Evolutionary conservation across 2,329 filamentous ascomycete species (phyloP).

Genomic region (Diaporthe ilicicola): DNA sequence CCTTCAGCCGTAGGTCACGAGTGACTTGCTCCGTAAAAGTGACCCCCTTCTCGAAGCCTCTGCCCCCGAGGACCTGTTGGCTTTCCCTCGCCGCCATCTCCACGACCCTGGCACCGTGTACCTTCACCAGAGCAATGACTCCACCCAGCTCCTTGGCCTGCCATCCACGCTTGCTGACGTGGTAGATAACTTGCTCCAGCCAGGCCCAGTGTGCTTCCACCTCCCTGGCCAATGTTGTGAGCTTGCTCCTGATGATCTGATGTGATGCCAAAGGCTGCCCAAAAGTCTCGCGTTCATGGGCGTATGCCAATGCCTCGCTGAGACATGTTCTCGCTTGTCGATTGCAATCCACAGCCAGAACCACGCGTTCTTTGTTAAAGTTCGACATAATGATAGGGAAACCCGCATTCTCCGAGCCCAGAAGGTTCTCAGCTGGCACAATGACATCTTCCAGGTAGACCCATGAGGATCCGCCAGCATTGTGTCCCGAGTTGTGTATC

Average conservation of each 20-base stretch:
- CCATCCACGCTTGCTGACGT: conserved; percentile 48
- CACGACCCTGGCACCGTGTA: conserved; percentile 57
- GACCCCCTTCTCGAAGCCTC: conserved; percentile 58
- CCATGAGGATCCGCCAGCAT: conserved; percentile 68
- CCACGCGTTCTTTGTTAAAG: conserved; percentile 68
- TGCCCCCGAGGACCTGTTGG: conserved; percentile 63
- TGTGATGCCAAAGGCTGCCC: conserved; percentile 65
- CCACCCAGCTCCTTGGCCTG: conserved; percentile 45
- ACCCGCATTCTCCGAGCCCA: conserved; percentile 63
- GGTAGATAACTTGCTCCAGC: conserved; percentile 68
- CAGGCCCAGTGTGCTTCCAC: conserved; percentile 71
- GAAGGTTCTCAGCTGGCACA: conserved; percentile 61
- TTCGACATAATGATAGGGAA: conserved; percentile 68
- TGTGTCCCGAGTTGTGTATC: conserved; percentile 73
- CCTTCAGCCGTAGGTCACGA: conserved; percentile 60
- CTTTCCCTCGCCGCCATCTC: conserved; percentile 61
- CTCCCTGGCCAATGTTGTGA: conserved; percentile 65
- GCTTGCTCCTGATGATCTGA: conserved; percentile 67
- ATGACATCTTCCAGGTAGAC: conserved; percentile 64
- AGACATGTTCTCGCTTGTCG: conserved; percentile 65
- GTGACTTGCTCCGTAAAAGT: conserved; percentile 60
- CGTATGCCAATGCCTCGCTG: conserved; percentile 61
- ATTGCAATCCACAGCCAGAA: conserved; percentile 64
- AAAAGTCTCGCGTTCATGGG: conserved; percentile 63
- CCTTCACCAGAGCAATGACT: conserved; percentile 50